Evolutionary conservation across 148 eudicot genomes (phyloP), one percentile per base, ranked within the genome.

Genomic region (Pharnaceum exiguum): DNA sequence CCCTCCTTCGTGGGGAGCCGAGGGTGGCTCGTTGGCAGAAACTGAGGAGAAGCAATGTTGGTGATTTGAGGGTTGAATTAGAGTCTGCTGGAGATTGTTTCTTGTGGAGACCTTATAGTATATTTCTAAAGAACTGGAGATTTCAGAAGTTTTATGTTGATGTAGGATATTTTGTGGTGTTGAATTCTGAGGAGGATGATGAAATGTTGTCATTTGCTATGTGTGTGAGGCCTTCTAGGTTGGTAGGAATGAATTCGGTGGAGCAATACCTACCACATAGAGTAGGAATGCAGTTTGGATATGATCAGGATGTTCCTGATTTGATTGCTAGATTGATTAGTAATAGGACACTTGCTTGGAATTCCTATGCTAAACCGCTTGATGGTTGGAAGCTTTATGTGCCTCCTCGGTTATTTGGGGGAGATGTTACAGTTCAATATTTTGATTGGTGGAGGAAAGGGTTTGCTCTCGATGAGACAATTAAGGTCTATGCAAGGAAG

Each of bases 1-100:
- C 42, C 35, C 37, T 53, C 42, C 37, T 53, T 10, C 42, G 6
- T 21, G 43, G 57, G 2, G 57, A 53, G 28, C 57, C 57, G 10
- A 53, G 57, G 23, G 11, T 35, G 17, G 42, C 57, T 10, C 42
- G 43, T 10, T 53, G 57, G 57, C 26, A 35, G 3, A 35, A 53
- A 3, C 3, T 53, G 2, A 2, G 23, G 3, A 35, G 10, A 30
- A 2, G 10, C 16, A 13, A 33, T 12, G 35, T 16, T 53, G 23
- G 27, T 26, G 2, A 29, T 9, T 35, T 21, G 27, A 32, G 24
- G 57, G 2, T 3, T 15, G 39, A 51, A 5, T 16, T 51, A 0
- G 39, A 18, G 21, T 51, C 56, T 30, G 25, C 38, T 53, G 57
- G 43, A 12, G 16, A 53, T 4, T 19, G 4, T 16, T n/a, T n/a